Evolutionary conservation across 208 protist genomes (phyloP), one percentile per base, ranked within the genome.

Genomic region (Leishmania lainsoni): DNA sequence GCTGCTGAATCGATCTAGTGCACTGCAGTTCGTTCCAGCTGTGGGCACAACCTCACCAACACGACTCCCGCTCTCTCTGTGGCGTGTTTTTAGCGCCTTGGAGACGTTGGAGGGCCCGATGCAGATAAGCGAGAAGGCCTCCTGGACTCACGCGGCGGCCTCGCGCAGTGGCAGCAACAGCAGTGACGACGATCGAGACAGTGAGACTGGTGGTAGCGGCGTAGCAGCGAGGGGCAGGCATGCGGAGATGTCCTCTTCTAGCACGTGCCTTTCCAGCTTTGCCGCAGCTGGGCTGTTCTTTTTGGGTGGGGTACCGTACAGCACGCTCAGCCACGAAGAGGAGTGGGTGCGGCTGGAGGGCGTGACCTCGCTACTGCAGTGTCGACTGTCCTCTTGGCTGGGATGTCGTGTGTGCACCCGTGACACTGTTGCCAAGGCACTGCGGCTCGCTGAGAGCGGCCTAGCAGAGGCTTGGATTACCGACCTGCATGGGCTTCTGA

Each of bases 51-150:
- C 42, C 22, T 26, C 45, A 29, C 54, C 72, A n/a, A 29, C 32
- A 26, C 52, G 29, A 1, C 54, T 85, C 1, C 92, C 90, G 32
- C 65, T 96, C 3, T 81, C 76, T 22, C 61, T 92, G 45, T 96
- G 92, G 92, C 88, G 86, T 45, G 59, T 96, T 45, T 96, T 91
- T 72, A 87, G 81, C 35, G 85, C 90, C 0, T 79, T 96, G 79
- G 92, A 96, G 79, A 70, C 73, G 78, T 65, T 88, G 80, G 81
- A 87, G 68, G 78, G 82, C 4, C 54, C 79, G 2, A 63, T 68
- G 22, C 83, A 72, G 75, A 45, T 61, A 16, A 68, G 79, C 20
- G 56, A 68, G 45, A 32, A 68, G 22, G 59, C 29, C 32, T 26
- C 68, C 8, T 54, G 73, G 17, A 32, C 49, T 52, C 70, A 69